Evolutionary conservation across 192 early-diverging fungal genomes (phyloP).

Genomic region (Neocallimastix lanati): DNA sequence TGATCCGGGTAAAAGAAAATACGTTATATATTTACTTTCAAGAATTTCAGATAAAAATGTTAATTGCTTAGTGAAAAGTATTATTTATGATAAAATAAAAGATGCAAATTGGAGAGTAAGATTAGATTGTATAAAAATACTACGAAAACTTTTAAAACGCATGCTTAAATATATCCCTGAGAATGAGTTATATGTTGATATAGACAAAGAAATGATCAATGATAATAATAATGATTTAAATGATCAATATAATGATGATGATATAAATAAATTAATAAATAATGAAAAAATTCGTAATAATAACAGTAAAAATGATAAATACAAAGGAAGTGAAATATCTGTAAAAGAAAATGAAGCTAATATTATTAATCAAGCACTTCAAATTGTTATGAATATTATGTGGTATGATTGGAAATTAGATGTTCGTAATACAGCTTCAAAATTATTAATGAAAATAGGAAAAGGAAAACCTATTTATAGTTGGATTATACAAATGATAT

Average conservation of each 20-base stretch:
- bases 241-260: not conserved
- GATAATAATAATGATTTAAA: not conserved
- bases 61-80: not conserved
- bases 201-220: not conserved
- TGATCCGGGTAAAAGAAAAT: not conserved
- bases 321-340: not conserved
- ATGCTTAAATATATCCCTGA: not conserved
- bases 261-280: not conserved
- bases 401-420: not conserved
- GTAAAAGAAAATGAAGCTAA: not conserved
- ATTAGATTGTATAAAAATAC: not conserved
- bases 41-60: not conserved
- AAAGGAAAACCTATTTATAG: not conserved
- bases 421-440: not conserved
- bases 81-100: not conserved
- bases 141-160: not conserved
- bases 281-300: not conserved
- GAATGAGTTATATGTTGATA: not conserved
- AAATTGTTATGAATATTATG: not conserved
- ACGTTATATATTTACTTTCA: not conserved
- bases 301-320: not conserved
- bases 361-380: not conserved
- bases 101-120: not conserved
- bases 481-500: not conserved
- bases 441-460: not conserved